phyloP scores from a whole-genome alignment of 495 filamentous ascomycete genomes.

The Xylaria intraflava region DNA sequence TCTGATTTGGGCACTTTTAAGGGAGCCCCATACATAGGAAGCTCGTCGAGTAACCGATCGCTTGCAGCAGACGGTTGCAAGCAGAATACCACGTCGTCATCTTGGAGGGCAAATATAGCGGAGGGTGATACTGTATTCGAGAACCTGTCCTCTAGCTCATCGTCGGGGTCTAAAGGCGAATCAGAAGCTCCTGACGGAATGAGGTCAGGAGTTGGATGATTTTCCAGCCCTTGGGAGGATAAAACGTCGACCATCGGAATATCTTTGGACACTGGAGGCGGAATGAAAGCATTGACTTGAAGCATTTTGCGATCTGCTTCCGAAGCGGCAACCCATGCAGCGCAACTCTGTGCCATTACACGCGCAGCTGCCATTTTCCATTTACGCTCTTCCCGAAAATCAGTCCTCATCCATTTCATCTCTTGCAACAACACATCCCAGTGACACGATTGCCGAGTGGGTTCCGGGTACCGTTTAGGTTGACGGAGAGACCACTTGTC shows the following conservation, averaged over 20 bases:
- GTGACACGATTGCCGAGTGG: conserved; percentile 64
- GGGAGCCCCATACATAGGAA: conserved; percentile 71
- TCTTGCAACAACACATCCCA: conserved; percentile 82
- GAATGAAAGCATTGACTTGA: conserved; percentile 54
- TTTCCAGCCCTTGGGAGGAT: conserved; percentile 22
- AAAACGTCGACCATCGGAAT: conserved; percentile 21
- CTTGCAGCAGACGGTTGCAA: conserved; percentile 67
- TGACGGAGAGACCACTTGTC: conserved; percentile 90
- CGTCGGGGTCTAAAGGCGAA: conserved; percentile 41
- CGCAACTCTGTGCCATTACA: conserved; percentile 71
- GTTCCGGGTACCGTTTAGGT: conserved; percentile 70
- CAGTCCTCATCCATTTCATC: conserved; percentile 95
- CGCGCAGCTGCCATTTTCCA: conserved; percentile 82
- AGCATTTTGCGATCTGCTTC: conserved; percentile 55
- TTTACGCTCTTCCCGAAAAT: conserved; percentile 89
- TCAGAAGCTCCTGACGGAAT: conserved; percentile 53
- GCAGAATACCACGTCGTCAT: conserved; percentile 74
- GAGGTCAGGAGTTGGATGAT: conserved; percentile 63
- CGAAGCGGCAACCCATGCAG: conserved; percentile 64
- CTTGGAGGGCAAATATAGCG: conserved; percentile 72
- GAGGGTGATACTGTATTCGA: conserved; percentile 54
- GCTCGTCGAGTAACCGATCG: conserved; percentile 76
- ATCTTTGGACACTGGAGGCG: conserved; percentile 22
- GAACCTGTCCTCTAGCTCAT: conserved; percentile 38
- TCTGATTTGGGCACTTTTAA: conserved; percentile 50